Evolutionary conservation across 169 alveolate species (phyloP).

Genomic region (Ichthyophthirius multifiliis): DNA sequence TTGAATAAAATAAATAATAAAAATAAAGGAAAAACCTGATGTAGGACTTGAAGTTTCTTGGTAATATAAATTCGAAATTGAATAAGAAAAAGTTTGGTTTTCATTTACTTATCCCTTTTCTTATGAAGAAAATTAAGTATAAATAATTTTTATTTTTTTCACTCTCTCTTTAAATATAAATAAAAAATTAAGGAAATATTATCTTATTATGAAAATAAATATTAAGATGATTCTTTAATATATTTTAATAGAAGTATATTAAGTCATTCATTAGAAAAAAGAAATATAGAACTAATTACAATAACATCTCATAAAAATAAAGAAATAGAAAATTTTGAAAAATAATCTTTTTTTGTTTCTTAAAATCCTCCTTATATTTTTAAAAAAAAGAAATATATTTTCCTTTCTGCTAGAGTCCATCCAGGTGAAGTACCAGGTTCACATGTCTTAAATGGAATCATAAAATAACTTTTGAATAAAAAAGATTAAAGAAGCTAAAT

Average conservation of each 20-base stretch:
- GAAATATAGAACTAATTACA: conserved; percentile 59
- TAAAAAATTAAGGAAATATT: neutral
- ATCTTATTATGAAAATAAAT: conserved; percentile 11
- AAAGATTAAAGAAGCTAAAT: conserved; percentile 45
- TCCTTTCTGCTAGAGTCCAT: conserved; percentile 80
- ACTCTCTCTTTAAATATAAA: no score
- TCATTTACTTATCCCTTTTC: conserved; percentile 51
- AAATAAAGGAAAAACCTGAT: conserved; percentile 20
- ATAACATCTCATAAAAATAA: conserved; percentile 39
- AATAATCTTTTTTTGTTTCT: conserved; percentile 41
- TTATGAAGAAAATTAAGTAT: conserved; percentile 9
- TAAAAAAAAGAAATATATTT: conserved; percentile 37
- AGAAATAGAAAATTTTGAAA: conserved; percentile 34
- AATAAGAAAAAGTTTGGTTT: conserved; percentile 19
- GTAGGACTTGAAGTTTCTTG: conserved; percentile 19
- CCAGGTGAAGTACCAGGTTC: conserved; percentile 86
- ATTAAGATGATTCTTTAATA: conserved; percentile 7
- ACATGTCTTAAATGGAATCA: conserved; percentile 70
- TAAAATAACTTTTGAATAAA: conserved; percentile 51
- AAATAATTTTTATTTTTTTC: no score
- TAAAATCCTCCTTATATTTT: conserved; percentile 8
- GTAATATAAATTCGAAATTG: neutral
- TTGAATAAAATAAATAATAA: neutral
- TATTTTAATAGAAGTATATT: conserved; percentile 47
- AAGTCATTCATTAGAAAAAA: conserved; percentile 45